These are phyloP conservation scores for Mariannaea elegans DNA, from an alignment of 2,329 filamentous ascomycete species.

Conservation along the genomic window DNA sequence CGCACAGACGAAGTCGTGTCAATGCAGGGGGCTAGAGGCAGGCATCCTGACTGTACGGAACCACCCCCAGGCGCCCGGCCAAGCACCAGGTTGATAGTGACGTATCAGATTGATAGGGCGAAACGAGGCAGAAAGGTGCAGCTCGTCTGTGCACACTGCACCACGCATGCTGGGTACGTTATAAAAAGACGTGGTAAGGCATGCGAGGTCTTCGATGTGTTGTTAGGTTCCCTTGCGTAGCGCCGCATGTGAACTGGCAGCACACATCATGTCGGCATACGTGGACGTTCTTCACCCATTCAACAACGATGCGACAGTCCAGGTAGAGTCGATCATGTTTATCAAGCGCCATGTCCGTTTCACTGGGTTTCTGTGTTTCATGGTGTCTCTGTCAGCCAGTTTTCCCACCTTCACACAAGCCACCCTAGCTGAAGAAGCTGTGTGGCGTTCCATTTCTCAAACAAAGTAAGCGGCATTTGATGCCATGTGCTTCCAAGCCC, in stretches of 20 bases:
- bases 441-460: not conserved
- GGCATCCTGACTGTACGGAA: not conserved
- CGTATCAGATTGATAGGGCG: not conserved
- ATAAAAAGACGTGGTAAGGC: not conserved
- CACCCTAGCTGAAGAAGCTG: too few relatives aligned
- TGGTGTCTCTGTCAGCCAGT: not conserved
- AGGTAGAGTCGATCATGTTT: not conserved
- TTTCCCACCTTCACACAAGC: too few relatives aligned
- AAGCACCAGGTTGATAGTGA: not conserved
- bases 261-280: not conserved
- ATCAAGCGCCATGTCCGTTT: not conserved
- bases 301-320: not conserved
- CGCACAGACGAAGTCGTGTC: conserved; percentile 4
- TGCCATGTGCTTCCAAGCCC: conserved; percentile 5
- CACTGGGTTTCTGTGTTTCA: too few relatives aligned
- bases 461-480: not conserved
- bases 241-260: not conserved
- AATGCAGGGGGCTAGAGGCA: not conserved
- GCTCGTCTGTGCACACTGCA: not conserved
- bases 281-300: not conserved
- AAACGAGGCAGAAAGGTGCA: not conserved
- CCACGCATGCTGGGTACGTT: not conserved
- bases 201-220: not conserved
- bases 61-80: not conserved
- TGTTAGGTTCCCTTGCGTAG: not conserved